Conservation (phyloP, 129 eudicot species). For the Kitagawia praeruptora region DNA sequence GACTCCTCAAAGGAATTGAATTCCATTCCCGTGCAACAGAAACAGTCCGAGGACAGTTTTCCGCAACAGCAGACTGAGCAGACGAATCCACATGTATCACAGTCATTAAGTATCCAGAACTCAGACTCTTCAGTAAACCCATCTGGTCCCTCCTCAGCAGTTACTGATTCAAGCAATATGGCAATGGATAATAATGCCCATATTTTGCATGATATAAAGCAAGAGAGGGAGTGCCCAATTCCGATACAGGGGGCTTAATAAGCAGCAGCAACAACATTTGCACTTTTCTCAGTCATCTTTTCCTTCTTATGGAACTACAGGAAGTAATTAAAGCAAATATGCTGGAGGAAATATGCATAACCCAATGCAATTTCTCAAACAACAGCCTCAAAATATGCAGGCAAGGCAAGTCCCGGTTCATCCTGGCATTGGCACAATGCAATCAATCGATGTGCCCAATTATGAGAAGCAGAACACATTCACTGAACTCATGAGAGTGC, state of each 20-base stretch:
- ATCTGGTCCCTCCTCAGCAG: conserved; percentile 20
- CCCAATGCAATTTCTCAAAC: conserved; percentile 42
- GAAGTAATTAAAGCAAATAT: conserved; percentile 36
- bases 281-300: conserved; percentile 49
- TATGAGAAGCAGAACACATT: conserved; percentile 31
- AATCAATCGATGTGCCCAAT: conserved; percentile 29
- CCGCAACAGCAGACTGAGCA: conserved; percentile 32
- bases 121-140: conserved; percentile 25
- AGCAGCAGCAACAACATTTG: conserved; percentile 56
- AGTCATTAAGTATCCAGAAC: conserved; percentile 32
- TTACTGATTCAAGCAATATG: conserved; percentile 31
- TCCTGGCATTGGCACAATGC: conserved; percentile 31
- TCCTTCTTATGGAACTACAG: conserved; percentile 43
- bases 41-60: conserved; percentile 25
- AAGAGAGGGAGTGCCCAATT: conserved; percentile 43
- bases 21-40: conserved; percentile 22
- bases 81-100: conserved; percentile 33
- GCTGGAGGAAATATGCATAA: conserved; percentile 39
- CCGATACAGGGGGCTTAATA: conserved; percentile 51
- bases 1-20: conserved; percentile 36
- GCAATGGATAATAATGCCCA: conserved; percentile 29
- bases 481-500: conserved; percentile 45
- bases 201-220: conserved; percentile 35
- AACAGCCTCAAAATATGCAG: conserved; percentile 40
- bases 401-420: conserved; percentile 38